phyloP scores from a whole-genome alignment of 179 eudicot species.

The Nepenthes alata region DNA sequence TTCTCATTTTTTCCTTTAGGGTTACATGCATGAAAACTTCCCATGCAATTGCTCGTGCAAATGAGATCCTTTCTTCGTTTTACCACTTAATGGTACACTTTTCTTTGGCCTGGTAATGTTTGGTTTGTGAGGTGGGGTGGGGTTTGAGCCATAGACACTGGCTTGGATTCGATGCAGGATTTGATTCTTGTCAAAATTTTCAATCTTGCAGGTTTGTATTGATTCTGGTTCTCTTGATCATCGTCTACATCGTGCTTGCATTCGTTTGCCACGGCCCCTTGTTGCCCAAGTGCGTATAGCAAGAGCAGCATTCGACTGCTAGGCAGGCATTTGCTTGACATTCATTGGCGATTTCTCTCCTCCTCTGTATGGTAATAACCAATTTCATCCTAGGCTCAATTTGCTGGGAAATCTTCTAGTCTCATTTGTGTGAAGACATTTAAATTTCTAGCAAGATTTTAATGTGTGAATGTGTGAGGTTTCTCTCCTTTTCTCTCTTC shows the following conservation, averaged over 20 bases:
- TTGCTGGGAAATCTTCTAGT: neutral
- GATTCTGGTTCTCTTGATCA: constrained; percentile 43
- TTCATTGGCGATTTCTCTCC: neutral
- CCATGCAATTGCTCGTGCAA: no score
- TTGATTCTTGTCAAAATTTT: neutral
- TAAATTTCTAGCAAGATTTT: constrained; percentile 5
- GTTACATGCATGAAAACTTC: no score
- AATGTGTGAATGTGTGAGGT: constrained; percentile 11
- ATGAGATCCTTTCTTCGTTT: no score
- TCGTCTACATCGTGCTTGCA: constrained; percentile 51
- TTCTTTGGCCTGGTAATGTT: neutral
- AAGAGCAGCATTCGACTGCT: neutral
- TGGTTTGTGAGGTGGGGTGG: no score
- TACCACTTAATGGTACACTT: no score
- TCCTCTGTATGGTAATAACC: neutral
- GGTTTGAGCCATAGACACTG: no score
- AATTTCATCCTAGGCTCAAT: neutral
- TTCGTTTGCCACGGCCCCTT: constrained; percentile 67
- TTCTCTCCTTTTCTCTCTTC: neutral
- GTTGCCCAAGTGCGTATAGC: constrained; percentile 49
- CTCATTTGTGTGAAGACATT: neutral
- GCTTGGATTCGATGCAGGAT: no score
- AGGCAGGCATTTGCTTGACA: neutral
- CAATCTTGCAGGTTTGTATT: constrained; percentile 46
- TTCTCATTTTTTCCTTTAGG: neutral